Evolutionary conservation across 257 asterid species (phyloP).

Genomic region (Eucommia ulmoides): DNA sequence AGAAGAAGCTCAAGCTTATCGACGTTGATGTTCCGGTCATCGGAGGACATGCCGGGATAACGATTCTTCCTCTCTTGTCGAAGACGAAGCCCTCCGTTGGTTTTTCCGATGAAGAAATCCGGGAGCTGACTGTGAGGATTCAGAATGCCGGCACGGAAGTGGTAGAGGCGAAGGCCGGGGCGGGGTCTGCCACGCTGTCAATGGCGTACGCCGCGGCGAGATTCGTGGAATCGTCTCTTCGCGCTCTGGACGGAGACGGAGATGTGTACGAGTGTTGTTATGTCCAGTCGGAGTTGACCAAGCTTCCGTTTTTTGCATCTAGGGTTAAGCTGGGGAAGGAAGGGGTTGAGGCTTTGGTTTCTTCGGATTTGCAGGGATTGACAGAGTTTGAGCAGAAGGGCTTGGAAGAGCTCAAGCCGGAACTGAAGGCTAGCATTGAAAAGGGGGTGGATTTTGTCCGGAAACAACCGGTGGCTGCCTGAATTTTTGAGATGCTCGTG

Average conservation of each 20-base stretch:
- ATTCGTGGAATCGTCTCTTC: slow-evolving; percentile 78
- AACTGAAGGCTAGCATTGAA: slow-evolving; percentile 70
- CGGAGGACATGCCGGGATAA: slow-evolving; percentile 86
- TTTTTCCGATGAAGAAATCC: slow-evolving; percentile 53
- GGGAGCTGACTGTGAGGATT: slow-evolving; percentile 60
- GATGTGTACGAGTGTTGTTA: slow-evolving; percentile 72
- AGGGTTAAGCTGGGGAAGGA: slow-evolving; percentile 68
- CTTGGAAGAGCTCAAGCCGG: slow-evolving; percentile 68
- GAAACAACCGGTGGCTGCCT: slow-evolving; percentile 56
- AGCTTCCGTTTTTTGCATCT: slow-evolving; percentile 82
- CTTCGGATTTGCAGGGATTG: slow-evolving; percentile 61
- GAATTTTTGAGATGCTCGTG: slow-evolving; percentile 9
- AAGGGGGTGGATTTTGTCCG: slow-evolving; percentile 55
- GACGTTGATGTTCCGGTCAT: slow-evolving; percentile 81
- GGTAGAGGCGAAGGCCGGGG: slow-evolving; percentile 93
- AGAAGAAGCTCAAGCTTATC: slow-evolving; percentile 60
- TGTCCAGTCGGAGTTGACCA: slow-evolving; percentile 53
- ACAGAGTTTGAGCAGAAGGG: slow-evolving; percentile 69
- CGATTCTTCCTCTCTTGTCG: slow-evolving; percentile 66
- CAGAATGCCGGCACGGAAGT: slow-evolving; percentile 91
- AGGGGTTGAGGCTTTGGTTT: slow-evolving; percentile 67
- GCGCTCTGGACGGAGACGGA: slow-evolving; percentile 71
- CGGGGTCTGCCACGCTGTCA: slow-evolving; percentile 86
- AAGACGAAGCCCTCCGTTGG: slow-evolving; percentile 55
- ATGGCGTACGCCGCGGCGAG: slow-evolving; percentile 91